A percentile compares a stretch with the other conserved stretches of the same genome.
Conservation (phyloP, 2,329 filamentous ascomycete genomes). For the Pseudogymnoascus sp. region DNA sequence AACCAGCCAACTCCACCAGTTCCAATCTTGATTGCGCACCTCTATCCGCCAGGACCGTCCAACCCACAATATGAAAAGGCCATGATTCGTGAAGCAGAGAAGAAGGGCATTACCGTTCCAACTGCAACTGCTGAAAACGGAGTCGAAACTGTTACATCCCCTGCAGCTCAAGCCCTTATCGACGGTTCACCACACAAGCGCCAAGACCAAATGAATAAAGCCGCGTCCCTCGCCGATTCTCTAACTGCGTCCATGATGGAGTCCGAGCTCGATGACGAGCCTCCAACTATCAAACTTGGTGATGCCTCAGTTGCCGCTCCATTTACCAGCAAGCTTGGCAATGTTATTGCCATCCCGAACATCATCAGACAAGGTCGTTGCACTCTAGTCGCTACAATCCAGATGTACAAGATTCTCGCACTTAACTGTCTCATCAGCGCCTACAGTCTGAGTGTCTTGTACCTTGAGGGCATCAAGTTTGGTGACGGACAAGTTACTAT, state of each 20-base stretch:
- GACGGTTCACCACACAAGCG: constrained; percentile 43
- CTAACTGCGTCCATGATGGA: constrained; percentile 85
- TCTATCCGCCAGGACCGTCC: constrained; percentile 80
- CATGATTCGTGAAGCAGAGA: constrained; percentile 73
- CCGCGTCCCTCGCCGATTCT: constrained; percentile 74
- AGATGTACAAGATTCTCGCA: constrained; percentile 99
- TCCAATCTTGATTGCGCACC: constrained; percentile 81
- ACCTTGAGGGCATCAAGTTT: constrained; percentile 98
- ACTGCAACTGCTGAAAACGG: constrained; percentile 45
- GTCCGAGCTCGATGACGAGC: constrained; percentile 75
- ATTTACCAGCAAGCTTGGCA: constrained; percentile 94
- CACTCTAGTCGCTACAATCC: constrained; percentile 94
- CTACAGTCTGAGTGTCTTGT: constrained; percentile 92
- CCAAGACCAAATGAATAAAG: constrained; percentile 60
- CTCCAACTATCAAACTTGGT: constrained; percentile 90
- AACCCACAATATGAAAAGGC: constrained; percentile 96
- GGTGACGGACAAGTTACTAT: constrained; percentile 97
- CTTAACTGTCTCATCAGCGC: constrained; percentile 96
- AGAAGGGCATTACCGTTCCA: constrained; percentile 55
- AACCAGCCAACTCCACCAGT: constrained; percentile 90
- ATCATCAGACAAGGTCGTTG: constrained; percentile 97
- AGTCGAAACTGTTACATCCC: constrained; percentile 57
- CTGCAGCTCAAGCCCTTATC: constrained; percentile 53
- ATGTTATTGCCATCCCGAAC: constrained; percentile 94
- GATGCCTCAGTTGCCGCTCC: constrained; percentile 95